Evolutionary conservation across 495 filamentous ascomycete genomes (phyloP).

Genomic region (Podospora sp.): DNA sequence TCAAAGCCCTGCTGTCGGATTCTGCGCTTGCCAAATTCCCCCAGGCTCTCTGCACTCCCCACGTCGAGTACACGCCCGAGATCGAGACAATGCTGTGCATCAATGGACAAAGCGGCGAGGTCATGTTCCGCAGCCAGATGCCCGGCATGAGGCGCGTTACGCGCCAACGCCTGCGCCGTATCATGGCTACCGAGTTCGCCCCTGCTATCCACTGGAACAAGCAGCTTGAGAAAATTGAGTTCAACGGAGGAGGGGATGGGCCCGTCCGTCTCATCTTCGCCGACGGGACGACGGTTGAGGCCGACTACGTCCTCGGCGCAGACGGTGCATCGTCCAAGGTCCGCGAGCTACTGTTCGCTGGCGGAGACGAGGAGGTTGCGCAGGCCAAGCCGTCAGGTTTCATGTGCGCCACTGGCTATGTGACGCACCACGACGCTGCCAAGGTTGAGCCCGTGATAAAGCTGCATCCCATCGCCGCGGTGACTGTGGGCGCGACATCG

Average conservation of each 20-base stretch:
- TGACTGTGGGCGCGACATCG: slow-evolving; percentile 2
- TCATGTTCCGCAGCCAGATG: slow-evolving; percentile 39
- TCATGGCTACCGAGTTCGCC: slow-evolving; percentile 33
- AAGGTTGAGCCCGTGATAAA: background rate
- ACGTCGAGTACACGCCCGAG: slow-evolving; percentile 35
- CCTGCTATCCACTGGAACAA: slow-evolving; percentile 32
- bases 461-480: background rate
- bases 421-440: background rate
- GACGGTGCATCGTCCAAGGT: slow-evolving; percentile 6
- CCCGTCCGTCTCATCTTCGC: background rate
- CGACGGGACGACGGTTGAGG: background rate
- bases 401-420: background rate
- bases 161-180: slow-evolving; percentile 39
- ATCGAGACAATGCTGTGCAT: slow-evolving; percentile 44
- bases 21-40: slow-evolving; percentile 41
- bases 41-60: slow-evolving; percentile 44
- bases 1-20: slow-evolving; percentile 36
- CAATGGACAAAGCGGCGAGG: slow-evolving; percentile 52
- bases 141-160: slow-evolving; percentile 50
- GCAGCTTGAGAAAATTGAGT: slow-evolving; percentile 28
- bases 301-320: background rate
- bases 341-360: background rate
- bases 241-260: background rate
- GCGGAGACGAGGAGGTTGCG: background rate
- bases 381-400: background rate